phyloP scores from a whole-genome alignment of 2,329 filamentous ascomycete species.

The Exophiala dermatitidis region DNA sequence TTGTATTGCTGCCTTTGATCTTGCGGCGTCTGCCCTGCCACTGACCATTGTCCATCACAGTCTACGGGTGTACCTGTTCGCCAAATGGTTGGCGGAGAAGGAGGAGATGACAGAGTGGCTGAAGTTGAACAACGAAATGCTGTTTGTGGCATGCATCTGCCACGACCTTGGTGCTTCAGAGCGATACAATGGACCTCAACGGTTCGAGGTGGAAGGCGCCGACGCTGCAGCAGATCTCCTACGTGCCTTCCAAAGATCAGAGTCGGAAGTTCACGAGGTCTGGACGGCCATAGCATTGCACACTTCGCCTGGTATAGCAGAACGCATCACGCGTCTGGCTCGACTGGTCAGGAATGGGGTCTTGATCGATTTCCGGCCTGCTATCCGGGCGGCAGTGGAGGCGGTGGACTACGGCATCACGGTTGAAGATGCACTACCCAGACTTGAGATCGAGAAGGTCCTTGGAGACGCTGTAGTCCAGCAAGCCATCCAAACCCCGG shows the following conservation, averaged over 20 bases:
- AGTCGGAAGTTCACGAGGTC: conserved; percentile 34
- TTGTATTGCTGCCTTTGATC: conserved; percentile 14
- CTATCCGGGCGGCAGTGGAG: conserved; percentile 21
- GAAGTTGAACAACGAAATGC: conserved; percentile 11
- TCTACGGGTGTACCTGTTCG: conserved; percentile 27
- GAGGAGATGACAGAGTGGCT: conserved; percentile 19
- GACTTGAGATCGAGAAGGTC: conserved; percentile 38
- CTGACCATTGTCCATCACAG: conserved; percentile 29
- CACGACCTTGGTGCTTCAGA: conserved; percentile 28
- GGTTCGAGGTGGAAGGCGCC: conserved; percentile 43
- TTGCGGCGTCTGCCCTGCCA: conserved; percentile 24
- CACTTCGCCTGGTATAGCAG: conserved; percentile 40
- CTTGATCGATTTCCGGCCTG: conserved; percentile 35
- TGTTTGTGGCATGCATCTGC: conserved; percentile 32
- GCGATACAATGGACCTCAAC: conserved; percentile 31
- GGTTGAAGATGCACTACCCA: conserved; percentile 24
- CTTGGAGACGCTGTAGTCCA: conserved; percentile 39
- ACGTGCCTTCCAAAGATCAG: conserved; percentile 7
- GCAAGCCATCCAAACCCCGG: conserved; percentile 33
- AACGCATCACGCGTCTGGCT: conserved; percentile 37
- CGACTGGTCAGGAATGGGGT: conserved; percentile 35
- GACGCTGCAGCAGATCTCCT: conserved; percentile 37
- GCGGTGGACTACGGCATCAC: conserved; percentile 21
- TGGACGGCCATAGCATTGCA: conserved; percentile 43
- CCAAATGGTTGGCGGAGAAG: conserved; percentile 23